Percentiles rank a stretch among this genome's conserved stretches.
Evolutionary conservation across 1,284 basidiomycete genomes (phyloP).

Genomic region (Trichosporon sp.): DNA sequence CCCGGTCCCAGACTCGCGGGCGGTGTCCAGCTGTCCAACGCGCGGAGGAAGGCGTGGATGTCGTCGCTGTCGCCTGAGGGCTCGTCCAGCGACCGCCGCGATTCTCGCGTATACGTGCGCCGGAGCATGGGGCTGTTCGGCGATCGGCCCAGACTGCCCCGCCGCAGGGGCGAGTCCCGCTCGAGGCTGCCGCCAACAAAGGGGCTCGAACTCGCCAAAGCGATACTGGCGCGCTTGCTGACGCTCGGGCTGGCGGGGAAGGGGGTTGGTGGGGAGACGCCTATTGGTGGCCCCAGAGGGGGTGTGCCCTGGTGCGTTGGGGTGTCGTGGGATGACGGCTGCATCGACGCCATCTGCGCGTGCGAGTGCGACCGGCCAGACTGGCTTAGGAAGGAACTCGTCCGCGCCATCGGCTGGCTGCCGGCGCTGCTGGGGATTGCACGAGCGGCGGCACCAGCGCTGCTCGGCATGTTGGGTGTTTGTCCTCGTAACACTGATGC

Average conservation of each 20-base stretch:
- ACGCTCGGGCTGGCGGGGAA: conserved; percentile 45
- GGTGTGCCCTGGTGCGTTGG: not conserved
- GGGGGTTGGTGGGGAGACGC: conserved; percentile 24
- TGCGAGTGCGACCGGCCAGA: conserved; percentile 55
- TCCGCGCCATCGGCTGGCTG: conserved; percentile 31
- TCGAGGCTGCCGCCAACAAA: conserved; percentile 50
- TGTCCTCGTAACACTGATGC: conserved; percentile 43
- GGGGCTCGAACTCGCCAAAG: conserved; percentile 39
- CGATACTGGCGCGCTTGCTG: conserved; percentile 44
- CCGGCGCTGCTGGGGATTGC: conserved; percentile 22
- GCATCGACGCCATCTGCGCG: conserved; percentile 51
- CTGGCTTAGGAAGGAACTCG: conserved; percentile 53
- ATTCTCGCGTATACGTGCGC: conserved; percentile 43
- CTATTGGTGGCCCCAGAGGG: conserved; percentile 1
- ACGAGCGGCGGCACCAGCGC: conserved; percentile 9
- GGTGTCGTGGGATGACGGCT: conserved; percentile 17
- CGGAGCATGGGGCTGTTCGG: conserved; percentile 29
- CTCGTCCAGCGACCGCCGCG: conserved; percentile 43
- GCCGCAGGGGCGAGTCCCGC: conserved; percentile 30
- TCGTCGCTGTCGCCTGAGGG: conserved; percentile 48
- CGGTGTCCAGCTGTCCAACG: conserved; percentile 51
- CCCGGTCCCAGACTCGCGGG: conserved; percentile 34
- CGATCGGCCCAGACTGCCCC: conserved; percentile 17
- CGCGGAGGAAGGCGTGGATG: conserved; percentile 54
- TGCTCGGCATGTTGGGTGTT: conserved; percentile 10